phyloP scores from a whole-genome alignment of 768 basidiomycete genomes.

The Ramaria sp. region DNA sequence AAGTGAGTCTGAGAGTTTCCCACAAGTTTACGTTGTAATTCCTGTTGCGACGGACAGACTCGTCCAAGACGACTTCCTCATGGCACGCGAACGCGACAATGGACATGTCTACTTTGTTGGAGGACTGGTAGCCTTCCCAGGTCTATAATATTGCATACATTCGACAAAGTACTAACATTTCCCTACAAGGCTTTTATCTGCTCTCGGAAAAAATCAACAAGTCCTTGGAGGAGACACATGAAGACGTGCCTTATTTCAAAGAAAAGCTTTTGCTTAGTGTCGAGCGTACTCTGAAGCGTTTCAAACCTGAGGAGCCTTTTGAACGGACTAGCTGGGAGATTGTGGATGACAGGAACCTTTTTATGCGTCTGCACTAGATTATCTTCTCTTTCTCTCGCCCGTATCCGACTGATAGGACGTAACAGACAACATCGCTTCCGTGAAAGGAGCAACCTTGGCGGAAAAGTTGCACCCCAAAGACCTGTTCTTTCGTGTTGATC shows the following conservation, averaged over 20 bases:
- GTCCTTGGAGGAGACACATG: conserved; percentile 19
- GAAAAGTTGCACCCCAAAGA: conserved; percentile 20
- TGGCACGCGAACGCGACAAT: conserved; percentile 24
- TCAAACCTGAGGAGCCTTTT: conserved; percentile 23
- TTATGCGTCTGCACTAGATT: conserved; percentile 16
- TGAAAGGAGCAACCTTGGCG: background rate
- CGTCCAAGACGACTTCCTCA: conserved; percentile 26
- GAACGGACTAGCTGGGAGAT: conserved; percentile 28
- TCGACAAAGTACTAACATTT: background rate
- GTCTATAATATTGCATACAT: conserved; percentile 8
- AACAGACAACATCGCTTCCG: conserved; percentile 17
- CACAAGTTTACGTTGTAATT: background rate
- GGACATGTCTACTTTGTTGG: conserved; percentile 27
- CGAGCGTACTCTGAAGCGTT: conserved; percentile 26
- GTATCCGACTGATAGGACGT: background rate
- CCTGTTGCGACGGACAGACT: conserved; percentile 14
- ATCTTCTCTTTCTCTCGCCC: background rate
- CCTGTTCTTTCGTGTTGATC: conserved; percentile 23
- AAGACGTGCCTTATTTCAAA: conserved; percentile 24
- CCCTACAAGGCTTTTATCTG: conserved; percentile 21
- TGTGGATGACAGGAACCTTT: conserved; percentile 21
- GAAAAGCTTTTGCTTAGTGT: conserved; percentile 24
- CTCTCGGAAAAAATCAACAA: conserved; percentile 23
- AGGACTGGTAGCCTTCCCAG: conserved; percentile 24
- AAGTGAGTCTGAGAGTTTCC: conserved; percentile 13